phyloP scores from a whole-genome alignment of 2,329 filamentous ascomycete genomes.

The Lecanoromycetidae sp. region DNA sequence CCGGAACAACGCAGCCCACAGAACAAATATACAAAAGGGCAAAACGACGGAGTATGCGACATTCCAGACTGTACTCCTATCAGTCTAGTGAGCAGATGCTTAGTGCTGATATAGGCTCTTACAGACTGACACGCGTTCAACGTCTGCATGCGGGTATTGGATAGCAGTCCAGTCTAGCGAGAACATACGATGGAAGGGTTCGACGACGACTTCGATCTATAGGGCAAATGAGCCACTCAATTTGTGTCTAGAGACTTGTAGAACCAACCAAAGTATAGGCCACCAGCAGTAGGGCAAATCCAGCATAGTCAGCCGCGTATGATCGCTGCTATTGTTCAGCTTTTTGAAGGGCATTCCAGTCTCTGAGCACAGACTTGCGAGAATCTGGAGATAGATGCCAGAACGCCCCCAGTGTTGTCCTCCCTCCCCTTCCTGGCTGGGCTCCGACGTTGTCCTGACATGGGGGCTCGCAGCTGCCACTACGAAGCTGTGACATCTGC shows the following conservation, averaged over 20 bases:
- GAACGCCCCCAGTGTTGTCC: constrained; percentile 25
- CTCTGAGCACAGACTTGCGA: constrained; percentile 30
- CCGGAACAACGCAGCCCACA: constrained; percentile 51
- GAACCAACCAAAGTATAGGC: constrained; percentile 50
- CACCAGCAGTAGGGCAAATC: constrained; percentile 56
- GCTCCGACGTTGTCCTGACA: constrained; percentile 3
- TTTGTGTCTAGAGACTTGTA: constrained; percentile 19
- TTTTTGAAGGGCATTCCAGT: neutral
- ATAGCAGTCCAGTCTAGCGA: constrained; percentile 73
- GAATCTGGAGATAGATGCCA: constrained; percentile 40
- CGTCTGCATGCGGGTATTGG: constrained; percentile 71
- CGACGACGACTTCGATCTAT: constrained; percentile 58
- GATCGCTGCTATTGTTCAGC: constrained; percentile 31
- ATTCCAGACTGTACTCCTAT: constrained; percentile 42
- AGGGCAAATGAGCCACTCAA: constrained; percentile 15
- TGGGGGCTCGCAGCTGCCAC: neutral
- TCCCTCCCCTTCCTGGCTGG: constrained; percentile 15
- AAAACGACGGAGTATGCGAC: constrained; percentile 66
- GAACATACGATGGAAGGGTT: constrained; percentile 93
- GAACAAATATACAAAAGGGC: constrained; percentile 54
- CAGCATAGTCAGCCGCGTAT: constrained; percentile 80
- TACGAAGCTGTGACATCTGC: neutral
- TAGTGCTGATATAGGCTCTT: constrained; percentile 26
- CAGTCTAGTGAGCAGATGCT: neutral
- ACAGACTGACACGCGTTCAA: constrained; percentile 73